These are phyloP conservation scores for Neofusicoccum parvum DNA, from an alignment of 2,329 filamentous ascomycete genomes.

Conservation along the genomic window DNA sequence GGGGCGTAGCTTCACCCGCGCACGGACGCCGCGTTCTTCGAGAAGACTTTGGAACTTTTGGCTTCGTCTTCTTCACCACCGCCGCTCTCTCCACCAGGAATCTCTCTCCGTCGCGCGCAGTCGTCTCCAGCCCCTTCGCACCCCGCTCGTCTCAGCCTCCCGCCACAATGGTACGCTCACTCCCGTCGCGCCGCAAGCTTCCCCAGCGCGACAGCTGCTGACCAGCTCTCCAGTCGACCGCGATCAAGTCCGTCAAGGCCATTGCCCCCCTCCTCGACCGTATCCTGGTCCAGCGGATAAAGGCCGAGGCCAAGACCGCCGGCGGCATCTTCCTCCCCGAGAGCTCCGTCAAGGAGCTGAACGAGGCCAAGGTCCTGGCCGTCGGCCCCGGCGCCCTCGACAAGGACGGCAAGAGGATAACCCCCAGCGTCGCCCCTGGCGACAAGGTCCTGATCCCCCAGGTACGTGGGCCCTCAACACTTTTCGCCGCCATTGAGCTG, in stretches of 20 bases:
- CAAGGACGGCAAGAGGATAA: conserved; percentile 84
- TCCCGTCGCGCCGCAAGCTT: not conserved
- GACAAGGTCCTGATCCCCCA: conserved; percentile 96
- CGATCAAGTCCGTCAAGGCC: conserved; percentile 92
- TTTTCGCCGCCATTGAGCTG: not conserved
- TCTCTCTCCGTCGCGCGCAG: not conserved
- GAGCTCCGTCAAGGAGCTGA: conserved; percentile 95
- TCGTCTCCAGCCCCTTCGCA: not conserved
- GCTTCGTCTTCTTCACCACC: conserved; percentile 13
- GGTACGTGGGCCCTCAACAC: conserved; percentile 55
- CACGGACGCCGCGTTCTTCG: conserved; percentile 9
- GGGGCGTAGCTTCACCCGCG: not conserved
- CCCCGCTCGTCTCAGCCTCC: not conserved
- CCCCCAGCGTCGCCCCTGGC: conserved; percentile 78
- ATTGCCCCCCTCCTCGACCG: conserved; percentile 96
- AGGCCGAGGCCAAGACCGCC: conserved; percentile 95
- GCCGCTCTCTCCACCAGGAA: not conserved
- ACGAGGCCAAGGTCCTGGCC: conserved; percentile 94
- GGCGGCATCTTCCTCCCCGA: conserved; percentile 97
- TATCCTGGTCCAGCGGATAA: conserved; percentile 95
- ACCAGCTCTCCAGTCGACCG: conserved; percentile 39
- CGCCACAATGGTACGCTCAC: conserved; percentile 23
- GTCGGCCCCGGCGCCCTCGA: conserved; percentile 88
- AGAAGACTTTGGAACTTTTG: conserved; percentile 14
- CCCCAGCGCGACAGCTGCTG: not conserved